A percentile compares a stretch with the other conserved stretches of the same genome.
Evolutionary conservation across 192 early-diverging fungal species (phyloP).

Genomic region (Diversispora eburnea): DNA sequence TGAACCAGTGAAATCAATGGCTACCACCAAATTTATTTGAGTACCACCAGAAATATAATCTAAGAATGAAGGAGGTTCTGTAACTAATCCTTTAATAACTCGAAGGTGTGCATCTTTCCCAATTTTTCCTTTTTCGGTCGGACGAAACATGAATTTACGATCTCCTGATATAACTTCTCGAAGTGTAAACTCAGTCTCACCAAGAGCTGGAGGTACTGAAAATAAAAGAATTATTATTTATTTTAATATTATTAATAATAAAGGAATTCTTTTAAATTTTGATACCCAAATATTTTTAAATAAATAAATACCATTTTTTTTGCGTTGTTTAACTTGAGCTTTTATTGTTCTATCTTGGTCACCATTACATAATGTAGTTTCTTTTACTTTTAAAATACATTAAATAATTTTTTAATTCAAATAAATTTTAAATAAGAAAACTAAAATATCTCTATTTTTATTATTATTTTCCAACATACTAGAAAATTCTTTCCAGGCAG

Average conservation of each 20-base stretch:
- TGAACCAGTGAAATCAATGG: slow-evolving; percentile 53
- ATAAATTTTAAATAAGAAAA: background rate
- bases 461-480: slow-evolving; percentile 11
- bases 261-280: too few relatives aligned
- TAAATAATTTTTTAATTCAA: background rate
- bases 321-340: slow-evolving; percentile 33
- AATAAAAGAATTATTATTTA: too few relatives aligned
- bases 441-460: background rate
- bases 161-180: too few relatives aligned
- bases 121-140: too few relatives aligned
- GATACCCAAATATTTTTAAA: too few relatives aligned
- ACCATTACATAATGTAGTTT: slow-evolving; percentile 32
- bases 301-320: slow-evolving; percentile 31
- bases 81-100: too few relatives aligned
- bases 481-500: slow-evolving; percentile 29
- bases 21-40: slow-evolving; percentile 42
- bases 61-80: slow-evolving; percentile 37
- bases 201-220: too few relatives aligned
- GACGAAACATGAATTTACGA: too few relatives aligned
- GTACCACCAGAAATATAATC: slow-evolving; percentile 51
- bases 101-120: too few relatives aligned
- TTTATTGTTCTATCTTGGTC: slow-evolving; percentile 32
- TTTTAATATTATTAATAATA: too few relatives aligned
- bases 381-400: background rate
- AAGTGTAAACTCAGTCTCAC: too few relatives aligned